Base-by-base conservation (phyloP, 2,329 filamentous ascomycete genomes). In the Nigrospora osmanthi region DNA sequence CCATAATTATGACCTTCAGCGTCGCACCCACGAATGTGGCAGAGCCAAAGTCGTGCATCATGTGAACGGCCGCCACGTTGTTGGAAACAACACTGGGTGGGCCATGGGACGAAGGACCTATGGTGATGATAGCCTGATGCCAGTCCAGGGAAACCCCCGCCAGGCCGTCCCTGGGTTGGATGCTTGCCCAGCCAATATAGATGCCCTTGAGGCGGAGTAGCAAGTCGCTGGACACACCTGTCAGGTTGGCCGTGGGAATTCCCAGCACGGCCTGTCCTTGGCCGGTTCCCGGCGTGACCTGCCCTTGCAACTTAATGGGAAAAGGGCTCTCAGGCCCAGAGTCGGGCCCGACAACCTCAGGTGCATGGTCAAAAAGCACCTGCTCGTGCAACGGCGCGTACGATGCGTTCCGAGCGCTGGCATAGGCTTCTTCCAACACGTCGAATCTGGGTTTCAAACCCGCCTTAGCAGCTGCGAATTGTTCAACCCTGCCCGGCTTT, bases 101-200 rank as follows among this genome's bases (percentile, higher is more conserved):
- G 0, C 68, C 63, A 31, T 74, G 66, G 1, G 71, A 68, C 1
- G 72, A 65, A 0, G 77, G 75, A 0, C 72, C 71, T 15, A 82
- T 68, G 0, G 73, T 76, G 40, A 86, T 70, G 11, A 86, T 64
- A 3, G 72, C 70, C 52, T 81, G 74, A 48, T 75, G 68, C 83
- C 83, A 87, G 31, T 70, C 65, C 4, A 59, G 47, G 0, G 67
- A 59, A 2, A 67, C 42, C 4, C 58, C 57, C 3, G 67, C 63
- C 3, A 56, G 49, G 0, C 54, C 56, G 17, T 63, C 59, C 0
- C 58, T 57, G 0, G 66, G 62, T 1, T 70, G 49, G 2, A 79
- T 53, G 1, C 71, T 62, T 0, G 73, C 75, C 82, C 83, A 87
- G 3, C 79, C 81, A 35, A 83, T 79, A 54, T 82, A 87, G 7